Percentiles rank a stretch among this genome's conserved stretches.
phyloP scores from a whole-genome alignment of 2,329 filamentous ascomycete genomes.

The Penicillium digitatum region DNA sequence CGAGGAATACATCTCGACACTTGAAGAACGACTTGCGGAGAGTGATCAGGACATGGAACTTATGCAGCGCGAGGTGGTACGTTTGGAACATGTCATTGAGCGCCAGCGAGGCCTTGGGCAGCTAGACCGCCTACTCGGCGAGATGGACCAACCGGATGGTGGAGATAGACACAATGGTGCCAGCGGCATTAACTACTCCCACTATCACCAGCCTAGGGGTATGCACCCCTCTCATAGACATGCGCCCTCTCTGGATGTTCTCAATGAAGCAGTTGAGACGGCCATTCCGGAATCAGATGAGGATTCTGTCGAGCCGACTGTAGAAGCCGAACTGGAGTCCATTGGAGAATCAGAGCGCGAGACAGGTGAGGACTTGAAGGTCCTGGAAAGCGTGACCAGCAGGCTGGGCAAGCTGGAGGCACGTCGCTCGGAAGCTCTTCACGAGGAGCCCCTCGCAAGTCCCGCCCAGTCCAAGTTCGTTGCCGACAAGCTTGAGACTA shows the following conservation, averaged over 20 bases:
- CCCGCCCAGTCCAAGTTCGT: conserved; percentile 81
- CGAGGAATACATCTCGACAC: conserved; percentile 94
- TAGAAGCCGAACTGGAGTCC: conserved; percentile 28
- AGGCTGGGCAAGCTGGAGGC: conserved; percentile 25
- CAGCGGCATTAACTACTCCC: conserved; percentile 16
- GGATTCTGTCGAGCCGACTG: conserved; percentile 34
- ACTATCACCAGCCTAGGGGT: conserved; percentile 14
- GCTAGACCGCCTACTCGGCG: conserved; percentile 84
- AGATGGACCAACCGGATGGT: conserved; percentile 71
- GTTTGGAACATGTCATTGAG: conserved; percentile 90
- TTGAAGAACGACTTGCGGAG: conserved; percentile 92
- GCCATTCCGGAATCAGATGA: conserved; percentile 47
- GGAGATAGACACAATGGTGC: conserved; percentile 23
- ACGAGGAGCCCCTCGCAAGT: conserved; percentile 56
- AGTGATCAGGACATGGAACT: conserved; percentile 92
- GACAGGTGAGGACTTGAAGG: conserved; percentile 32
- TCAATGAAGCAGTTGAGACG: conserved; percentile 45
- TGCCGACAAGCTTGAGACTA: conserved; percentile 84
- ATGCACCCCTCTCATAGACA: conserved; percentile 29
- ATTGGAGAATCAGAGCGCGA: conserved; percentile 16
- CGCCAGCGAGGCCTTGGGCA: conserved; percentile 93
- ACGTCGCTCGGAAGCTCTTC: conserved; percentile 19
- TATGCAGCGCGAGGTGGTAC: conserved; percentile 94
- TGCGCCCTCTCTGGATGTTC: conserved; percentile 39
- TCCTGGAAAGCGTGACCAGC: conserved; percentile 36